These are phyloP conservation scores for Neocallimastix lanati DNA, from an alignment of 192 early-diverging fungal genomes.

Conservation along the genomic window DNA sequence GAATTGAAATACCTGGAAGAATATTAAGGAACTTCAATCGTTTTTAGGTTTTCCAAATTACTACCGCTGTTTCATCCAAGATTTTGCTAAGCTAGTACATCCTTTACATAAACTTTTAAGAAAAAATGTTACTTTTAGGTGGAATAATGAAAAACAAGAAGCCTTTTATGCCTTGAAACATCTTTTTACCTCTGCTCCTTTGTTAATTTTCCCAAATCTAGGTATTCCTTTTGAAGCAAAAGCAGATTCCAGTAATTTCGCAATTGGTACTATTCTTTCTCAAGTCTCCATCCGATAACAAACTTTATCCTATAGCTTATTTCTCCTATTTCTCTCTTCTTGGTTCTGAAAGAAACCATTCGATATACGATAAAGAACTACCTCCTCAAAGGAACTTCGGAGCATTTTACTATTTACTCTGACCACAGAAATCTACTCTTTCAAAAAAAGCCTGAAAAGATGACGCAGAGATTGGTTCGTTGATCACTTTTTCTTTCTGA, in stretches of 20 bases:
- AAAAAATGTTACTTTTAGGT: not conserved
- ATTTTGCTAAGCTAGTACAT: slow-evolving; percentile 3
- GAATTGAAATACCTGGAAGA: slow-evolving; percentile 5
- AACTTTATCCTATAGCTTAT: slow-evolving; percentile 13
- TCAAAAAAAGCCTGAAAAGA: too few species aligned
- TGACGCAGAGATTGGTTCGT: too few species aligned
- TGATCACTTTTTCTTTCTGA: too few species aligned
- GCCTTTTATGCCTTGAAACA: slow-evolving; percentile 14
- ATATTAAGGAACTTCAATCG: slow-evolving; percentile 1
- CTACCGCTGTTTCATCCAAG: slow-evolving; percentile 11
- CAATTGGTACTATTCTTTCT: slow-evolving; percentile 11
- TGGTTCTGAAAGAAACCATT: slow-evolving; percentile 11
- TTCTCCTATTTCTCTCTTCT: not conserved
- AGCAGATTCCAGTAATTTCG: slow-evolving; percentile 17
- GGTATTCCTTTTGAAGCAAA: slow-evolving; percentile 7
- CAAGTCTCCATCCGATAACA: not conserved
- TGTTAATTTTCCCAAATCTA: slow-evolving; percentile 10
- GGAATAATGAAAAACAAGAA: not conserved
- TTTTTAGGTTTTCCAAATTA: slow-evolving; percentile 12
- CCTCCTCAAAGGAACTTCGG: slow-evolving; percentile 8
- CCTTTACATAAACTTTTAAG: slow-evolving; percentile 9
- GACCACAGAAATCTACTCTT: slow-evolving; percentile 17
- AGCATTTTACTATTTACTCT: slow-evolving; percentile 9
- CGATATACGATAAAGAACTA: slow-evolving; percentile 15
- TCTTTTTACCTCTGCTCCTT: slow-evolving; percentile 9